Conservation (phyloP, 1,139 yeast species). For the Diutina pseudorugosa region DNA sequence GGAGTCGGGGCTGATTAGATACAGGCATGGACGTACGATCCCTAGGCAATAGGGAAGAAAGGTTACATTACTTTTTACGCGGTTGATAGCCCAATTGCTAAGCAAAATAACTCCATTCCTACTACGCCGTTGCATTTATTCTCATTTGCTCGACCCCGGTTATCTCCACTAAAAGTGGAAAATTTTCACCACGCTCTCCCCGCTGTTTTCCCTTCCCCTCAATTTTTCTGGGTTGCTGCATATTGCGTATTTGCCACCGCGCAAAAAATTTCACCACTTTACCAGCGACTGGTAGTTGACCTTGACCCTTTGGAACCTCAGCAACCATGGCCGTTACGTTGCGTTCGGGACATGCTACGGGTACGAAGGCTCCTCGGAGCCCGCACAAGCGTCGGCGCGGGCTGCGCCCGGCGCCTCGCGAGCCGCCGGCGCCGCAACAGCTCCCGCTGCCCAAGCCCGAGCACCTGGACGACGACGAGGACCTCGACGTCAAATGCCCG, state of each 20-base stretch:
- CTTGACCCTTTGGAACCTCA: neutral
- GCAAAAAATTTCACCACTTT: neutral
- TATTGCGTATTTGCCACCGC: neutral
- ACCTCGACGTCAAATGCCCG: no score
- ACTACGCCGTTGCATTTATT: no score
- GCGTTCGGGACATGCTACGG: conserved; percentile 4
- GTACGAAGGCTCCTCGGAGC: neutral
- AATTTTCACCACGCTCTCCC: neutral
- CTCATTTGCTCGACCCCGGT: no score
- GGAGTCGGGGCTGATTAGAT: neutral
- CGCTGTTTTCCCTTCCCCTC: neutral
- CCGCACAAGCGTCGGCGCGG: neutral
- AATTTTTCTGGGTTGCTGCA: neutral
- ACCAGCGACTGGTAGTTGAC: neutral
- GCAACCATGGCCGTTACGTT: conserved; percentile 1
- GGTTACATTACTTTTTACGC: no score
- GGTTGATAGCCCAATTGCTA: no score
- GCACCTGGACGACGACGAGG: neutral
- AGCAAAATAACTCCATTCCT: no score
- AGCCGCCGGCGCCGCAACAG: neutral
- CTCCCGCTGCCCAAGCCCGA: conserved; percentile 4
- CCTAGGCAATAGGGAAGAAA: no score
- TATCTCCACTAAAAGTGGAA: neutral
- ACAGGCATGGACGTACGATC: no score
- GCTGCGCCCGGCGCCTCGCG: neutral